Evolutionary conservation across 345 rosid species (phyloP), one percentile per base, ranked within the genome.

Genomic region (Hypericum perforatum): DNA sequence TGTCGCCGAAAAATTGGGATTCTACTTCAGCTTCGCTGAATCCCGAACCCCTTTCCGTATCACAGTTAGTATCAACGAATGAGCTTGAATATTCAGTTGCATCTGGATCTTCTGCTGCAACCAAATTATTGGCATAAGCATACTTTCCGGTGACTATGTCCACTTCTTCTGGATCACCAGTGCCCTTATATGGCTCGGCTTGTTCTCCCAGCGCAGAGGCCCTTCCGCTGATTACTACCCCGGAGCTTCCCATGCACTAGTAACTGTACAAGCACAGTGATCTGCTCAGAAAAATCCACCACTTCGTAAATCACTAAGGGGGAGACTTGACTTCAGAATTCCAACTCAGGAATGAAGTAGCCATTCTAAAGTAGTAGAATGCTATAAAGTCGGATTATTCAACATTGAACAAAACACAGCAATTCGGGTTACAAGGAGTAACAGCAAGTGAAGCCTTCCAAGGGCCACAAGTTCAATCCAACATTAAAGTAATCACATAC

Each of bases 31-130:
- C 50, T 14, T 46, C 50, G 7, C 50, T 46, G 29, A 22, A 13
- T 46, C n/a, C n/a, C 11, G 15, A 44, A 32, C 50, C 15, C 22
- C 22, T 46, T 9, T 46, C 50, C 7, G 50, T 46, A 9, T 46
- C 50, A 1, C 29, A 46, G 16, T 8, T 16, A 7, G 50, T 46
- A 9, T 46, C 50, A 6, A 9, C 50, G 50, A 46, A 46, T 8
- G 50, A 46, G 22, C 50, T 46, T n/a, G 50, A 46, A 32, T 46
- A 32, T 32, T 46, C 50, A 12, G 50, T 46, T 12, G 50, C 50
- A 14, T 46, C 50, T 32, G 22, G 22, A 13, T 46, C 50, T 6
- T 14, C 14, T 7, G 49, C 14, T 7, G 49, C 13, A 10, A 12
- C 13, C 5, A 14, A 7, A 45, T 7, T 16, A 46, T 8, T n/a